Conservation (phyloP, 352 stramenopile species). For the Phytophthora sp. region DNA sequence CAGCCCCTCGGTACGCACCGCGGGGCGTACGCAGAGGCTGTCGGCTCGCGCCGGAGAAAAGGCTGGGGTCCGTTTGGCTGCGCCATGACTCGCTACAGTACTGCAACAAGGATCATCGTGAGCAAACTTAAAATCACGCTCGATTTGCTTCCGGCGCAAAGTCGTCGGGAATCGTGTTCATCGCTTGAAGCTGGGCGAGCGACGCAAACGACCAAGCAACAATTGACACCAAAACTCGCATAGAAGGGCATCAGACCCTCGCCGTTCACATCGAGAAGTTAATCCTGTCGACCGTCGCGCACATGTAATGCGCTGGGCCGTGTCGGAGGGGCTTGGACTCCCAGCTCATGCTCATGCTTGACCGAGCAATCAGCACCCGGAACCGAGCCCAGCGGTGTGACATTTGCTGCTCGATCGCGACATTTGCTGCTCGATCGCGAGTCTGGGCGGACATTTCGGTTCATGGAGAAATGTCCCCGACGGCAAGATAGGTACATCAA, state of each 20-base stretch:
- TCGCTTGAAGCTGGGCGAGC: conserved; percentile 20
- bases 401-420: not conserved
- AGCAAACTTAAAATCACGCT: not conserved
- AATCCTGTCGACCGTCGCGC: conserved; percentile 5
- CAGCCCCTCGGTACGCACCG: not conserved
- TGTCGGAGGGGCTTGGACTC: not conserved
- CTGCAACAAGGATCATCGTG: not conserved
- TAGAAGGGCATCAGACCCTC: conserved; percentile 7
- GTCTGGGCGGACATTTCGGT: not conserved
- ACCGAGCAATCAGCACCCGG: conserved; percentile 11
- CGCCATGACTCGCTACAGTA: too few species aligned
- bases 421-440: too few species aligned
- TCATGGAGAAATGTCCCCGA: not conserved
- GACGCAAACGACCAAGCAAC: conserved; percentile 16
- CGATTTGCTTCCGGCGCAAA: conserved; percentile 3
- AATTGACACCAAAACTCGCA: conserved; percentile 21
- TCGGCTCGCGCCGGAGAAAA: not conserved
- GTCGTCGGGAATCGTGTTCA: conserved; percentile 9
- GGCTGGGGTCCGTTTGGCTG: not conserved
- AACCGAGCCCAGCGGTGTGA: not conserved
- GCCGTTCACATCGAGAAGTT: conserved; percentile 11
- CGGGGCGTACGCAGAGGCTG: not conserved
- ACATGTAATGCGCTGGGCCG: not conserved
- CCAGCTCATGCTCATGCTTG: too few species aligned
- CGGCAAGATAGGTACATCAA: not conserved